These are phyloP conservation scores for Beauveria rudraprayagi DNA, from an alignment of 2,329 filamentous ascomycete species.

Conservation along the genomic window DNA sequence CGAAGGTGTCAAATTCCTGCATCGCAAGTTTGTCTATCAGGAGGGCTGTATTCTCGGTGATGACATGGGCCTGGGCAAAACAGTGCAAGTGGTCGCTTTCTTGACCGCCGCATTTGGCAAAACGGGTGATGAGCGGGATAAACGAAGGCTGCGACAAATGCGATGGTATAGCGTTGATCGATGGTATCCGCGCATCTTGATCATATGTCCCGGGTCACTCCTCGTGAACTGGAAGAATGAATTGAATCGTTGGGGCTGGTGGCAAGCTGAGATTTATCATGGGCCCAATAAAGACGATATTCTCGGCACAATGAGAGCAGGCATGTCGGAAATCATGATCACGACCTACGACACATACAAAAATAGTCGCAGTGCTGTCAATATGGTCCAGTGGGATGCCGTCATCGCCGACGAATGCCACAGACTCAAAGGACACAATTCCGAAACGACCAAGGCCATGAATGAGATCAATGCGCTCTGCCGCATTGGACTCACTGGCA, in stretches of 20 bases:
- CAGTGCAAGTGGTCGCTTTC: constrained; percentile 91
- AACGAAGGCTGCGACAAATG: constrained; percentile 81
- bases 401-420: constrained; percentile 95
- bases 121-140: constrained; percentile 78
- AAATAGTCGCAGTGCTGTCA: constrained; percentile 64
- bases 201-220: constrained; percentile 81
- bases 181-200: constrained; percentile 73
- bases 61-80: constrained; percentile 97
- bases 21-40: constrained; percentile 84
- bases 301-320: constrained; percentile 63
- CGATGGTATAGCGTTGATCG: constrained; percentile 45
- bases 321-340: constrained; percentile 81
- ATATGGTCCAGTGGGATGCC: constrained; percentile 85
- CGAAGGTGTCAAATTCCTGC: constrained; percentile 74
- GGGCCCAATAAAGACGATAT: constrained; percentile 60
- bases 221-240: constrained; percentile 91
- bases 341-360: constrained; percentile 91
- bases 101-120: constrained; percentile 90
- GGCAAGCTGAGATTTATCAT: constrained; percentile 79
- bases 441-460: constrained; percentile 78
- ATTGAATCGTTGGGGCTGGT: constrained; percentile 88
- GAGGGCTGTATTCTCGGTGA: constrained; percentile 86
- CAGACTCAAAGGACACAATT: constrained; percentile 68
- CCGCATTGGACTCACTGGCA: constrained; percentile 86
- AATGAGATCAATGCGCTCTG: constrained; percentile 85